Evolutionary conservation across 495 filamentous ascomycete species (phyloP).

Genomic region (Polyplosphaeria fusca): DNA sequence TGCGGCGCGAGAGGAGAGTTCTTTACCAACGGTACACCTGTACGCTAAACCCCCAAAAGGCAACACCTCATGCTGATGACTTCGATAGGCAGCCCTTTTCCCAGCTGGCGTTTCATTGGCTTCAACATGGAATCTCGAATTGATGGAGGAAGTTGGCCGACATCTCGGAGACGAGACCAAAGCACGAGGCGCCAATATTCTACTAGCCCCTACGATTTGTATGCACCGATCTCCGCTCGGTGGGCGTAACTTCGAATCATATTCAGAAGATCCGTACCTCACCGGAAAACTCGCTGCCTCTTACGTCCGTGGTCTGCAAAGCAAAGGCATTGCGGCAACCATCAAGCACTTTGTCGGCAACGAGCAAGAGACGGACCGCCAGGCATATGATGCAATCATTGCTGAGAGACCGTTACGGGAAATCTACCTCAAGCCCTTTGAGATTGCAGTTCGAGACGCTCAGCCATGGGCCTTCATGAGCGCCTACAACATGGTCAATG

Average conservation of each 20-base stretch:
- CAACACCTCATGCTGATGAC: background rate
- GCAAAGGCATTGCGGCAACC: slow-evolving; percentile 34
- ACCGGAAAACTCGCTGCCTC: slow-evolving; percentile 36
- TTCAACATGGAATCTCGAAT: slow-evolving; percentile 35
- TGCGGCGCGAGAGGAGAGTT: slow-evolving; percentile 46
- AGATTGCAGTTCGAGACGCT: slow-evolving; percentile 64
- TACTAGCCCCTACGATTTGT: slow-evolving; percentile 37
- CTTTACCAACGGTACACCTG: slow-evolving; percentile 62
- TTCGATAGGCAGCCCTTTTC: slow-evolving; percentile 33
- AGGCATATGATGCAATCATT: slow-evolving; percentile 28
- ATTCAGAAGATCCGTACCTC: slow-evolving; percentile 38
- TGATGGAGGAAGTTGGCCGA: slow-evolving; percentile 33
- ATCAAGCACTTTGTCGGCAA: slow-evolving; percentile 40
- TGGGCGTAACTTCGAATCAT: slow-evolving; percentile 38
- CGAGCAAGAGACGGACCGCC: slow-evolving; percentile 35
- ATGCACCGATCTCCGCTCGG: slow-evolving; percentile 38
- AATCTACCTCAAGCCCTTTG: slow-evolving; percentile 73
- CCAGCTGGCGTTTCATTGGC: slow-evolving; percentile 36
- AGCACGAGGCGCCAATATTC: slow-evolving; percentile 35
- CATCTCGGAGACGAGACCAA: slow-evolving; percentile 36
- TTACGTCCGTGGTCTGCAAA: slow-evolving; percentile 36
- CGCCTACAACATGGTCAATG: slow-evolving; percentile 73
- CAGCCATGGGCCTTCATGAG: slow-evolving; percentile 69
- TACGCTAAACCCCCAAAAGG: slow-evolving; percentile 34
- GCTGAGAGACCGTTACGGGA: slow-evolving; percentile 66